Percentiles rank a stretch among this genome's conserved stretches.
phyloP scores from a whole-genome alignment of 495 filamentous ascomycete species.

The Penicillium longicatenatum region DNA sequence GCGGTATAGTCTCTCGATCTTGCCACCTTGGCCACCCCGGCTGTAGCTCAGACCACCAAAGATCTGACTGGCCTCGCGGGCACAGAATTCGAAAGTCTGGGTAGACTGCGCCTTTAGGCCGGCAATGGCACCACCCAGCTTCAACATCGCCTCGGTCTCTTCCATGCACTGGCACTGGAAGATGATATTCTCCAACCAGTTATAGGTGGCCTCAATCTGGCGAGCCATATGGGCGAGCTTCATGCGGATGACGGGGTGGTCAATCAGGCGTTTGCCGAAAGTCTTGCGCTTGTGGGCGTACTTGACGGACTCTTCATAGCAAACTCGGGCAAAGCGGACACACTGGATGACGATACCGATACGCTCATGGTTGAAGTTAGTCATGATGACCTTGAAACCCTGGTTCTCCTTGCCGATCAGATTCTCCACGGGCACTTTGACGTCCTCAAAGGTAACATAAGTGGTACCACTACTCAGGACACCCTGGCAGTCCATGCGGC shows the following conservation, averaged over 20 bases:
- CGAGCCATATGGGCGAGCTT: slow-evolving; percentile 98
- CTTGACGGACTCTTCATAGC: slow-evolving; percentile 93
- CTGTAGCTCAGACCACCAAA: slow-evolving; percentile 94
- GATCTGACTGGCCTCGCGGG: slow-evolving; percentile 94
- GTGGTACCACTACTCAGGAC: slow-evolving; percentile 94
- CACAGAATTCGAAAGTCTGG: slow-evolving; percentile 94
- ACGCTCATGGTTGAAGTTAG: slow-evolving; percentile 99
- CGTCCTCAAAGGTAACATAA: slow-evolving; percentile 97
- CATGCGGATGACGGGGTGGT: slow-evolving; percentile 95
- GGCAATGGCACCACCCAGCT: slow-evolving; percentile 92
- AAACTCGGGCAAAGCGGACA: slow-evolving; percentile 91
- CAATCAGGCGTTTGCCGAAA: slow-evolving; percentile 93
- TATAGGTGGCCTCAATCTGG: slow-evolving; percentile 94
- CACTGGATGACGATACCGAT: slow-evolving; percentile 99
- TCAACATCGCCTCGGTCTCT: slow-evolving; percentile 93
- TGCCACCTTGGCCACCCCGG: slow-evolving; percentile 90
- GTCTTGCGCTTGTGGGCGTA: slow-evolving; percentile 96
- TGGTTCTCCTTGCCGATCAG: slow-evolving; percentile 96
- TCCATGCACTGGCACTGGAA: slow-evolving; percentile 92
- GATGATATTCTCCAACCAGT: slow-evolving; percentile 96
- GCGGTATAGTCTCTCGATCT: slow-evolving; percentile 92
- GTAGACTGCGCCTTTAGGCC: slow-evolving; percentile 92
- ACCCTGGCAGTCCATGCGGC: slow-evolving; percentile 97
- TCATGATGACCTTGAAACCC: slow-evolving; percentile 98
- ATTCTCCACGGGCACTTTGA: slow-evolving; percentile 98